Evolutionary conservation across 768 basidiomycete species (phyloP).

Genomic region (Boletus edulis): DNA sequence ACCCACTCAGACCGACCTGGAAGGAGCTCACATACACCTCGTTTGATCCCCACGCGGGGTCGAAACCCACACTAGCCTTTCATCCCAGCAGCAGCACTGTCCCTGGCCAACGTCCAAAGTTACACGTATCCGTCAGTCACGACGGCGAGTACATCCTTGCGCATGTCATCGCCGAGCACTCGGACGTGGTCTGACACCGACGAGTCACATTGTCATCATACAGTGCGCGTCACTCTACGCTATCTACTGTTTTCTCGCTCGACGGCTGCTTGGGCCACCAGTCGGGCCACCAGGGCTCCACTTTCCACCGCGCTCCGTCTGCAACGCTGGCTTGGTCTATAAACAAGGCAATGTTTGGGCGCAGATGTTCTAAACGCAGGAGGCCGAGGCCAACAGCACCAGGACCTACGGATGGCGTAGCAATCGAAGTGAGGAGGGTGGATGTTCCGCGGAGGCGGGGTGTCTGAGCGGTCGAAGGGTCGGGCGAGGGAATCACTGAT

Average conservation of each 20-base stretch:
- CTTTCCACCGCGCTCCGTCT: constrained; percentile 33
- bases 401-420: constrained; percentile 24
- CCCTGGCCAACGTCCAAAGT: constrained; percentile 6
- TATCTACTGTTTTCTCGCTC: constrained; percentile 16
- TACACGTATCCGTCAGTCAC: constrained; percentile 78
- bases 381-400: constrained; percentile 71
- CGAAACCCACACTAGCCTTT: constrained; percentile 44
- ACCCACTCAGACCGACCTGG: constrained; percentile 69
- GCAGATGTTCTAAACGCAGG: constrained; percentile 69
- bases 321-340: constrained; percentile 7
- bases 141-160: constrained; percentile 77
- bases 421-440: constrained; percentile 61
- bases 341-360: constrained; percentile 22
- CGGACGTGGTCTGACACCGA: constrained; percentile 24
- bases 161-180: constrained; percentile 61
- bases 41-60: constrained; percentile 29
- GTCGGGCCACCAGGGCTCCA: constrained; percentile 67
- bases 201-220: constrained; percentile 1
- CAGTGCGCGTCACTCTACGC: constrained; percentile 15
- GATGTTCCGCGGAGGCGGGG: constrained; percentile 72
- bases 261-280: constrained; percentile 50
- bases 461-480: constrained; percentile 24
- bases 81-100: neutral
- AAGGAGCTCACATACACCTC: constrained; percentile 60
- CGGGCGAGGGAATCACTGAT: constrained; percentile 1